These are phyloP conservation scores for Pseudonitzschia pungens DNA, from an alignment of 108 stramenopile genomes.

Conservation along the genomic window DNA sequence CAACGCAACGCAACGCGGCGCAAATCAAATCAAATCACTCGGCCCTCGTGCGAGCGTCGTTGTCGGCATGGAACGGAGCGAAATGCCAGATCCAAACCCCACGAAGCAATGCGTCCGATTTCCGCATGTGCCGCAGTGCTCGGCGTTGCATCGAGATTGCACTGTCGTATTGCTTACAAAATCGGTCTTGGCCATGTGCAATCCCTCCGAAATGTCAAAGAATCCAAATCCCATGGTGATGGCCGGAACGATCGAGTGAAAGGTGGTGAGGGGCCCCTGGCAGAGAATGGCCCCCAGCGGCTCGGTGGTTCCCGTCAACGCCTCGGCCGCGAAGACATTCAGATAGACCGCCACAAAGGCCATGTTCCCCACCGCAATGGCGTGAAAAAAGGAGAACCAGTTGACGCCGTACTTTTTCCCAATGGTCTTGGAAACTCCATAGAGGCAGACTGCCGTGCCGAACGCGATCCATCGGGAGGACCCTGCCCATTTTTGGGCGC, in stretches of 20 bases:
- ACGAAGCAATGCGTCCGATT: background rate
- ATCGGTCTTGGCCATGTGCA: constrained; percentile 38
- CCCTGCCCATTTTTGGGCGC: constrained; percentile 34
- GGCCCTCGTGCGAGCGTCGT: no score
- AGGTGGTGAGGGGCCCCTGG: constrained; percentile 49
- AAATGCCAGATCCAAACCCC: no score
- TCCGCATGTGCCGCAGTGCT: background rate
- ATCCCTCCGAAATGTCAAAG: constrained; percentile 58
- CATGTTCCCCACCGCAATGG: constrained; percentile 32
- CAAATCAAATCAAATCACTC: no score
- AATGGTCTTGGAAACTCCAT: constrained; percentile 6
- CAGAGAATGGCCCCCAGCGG: constrained; percentile 48
- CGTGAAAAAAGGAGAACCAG: constrained; percentile 59
- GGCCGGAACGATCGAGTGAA: constrained; percentile 68
- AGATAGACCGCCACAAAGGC: constrained; percentile 41
- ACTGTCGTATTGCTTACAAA: constrained; percentile 37
- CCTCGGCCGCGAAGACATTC: constrained; percentile 35
- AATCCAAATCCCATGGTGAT: constrained; percentile 61
- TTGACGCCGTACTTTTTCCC: constrained; percentile 31
- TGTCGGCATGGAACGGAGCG: no score
- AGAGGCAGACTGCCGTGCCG: constrained; percentile 19
- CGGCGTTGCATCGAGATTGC: background rate
- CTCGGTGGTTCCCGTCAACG: constrained; percentile 49
- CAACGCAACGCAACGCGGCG: no score
- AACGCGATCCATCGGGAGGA: constrained; percentile 22